Evolutionary conservation across 1,284 basidiomycete species (phyloP).

Genomic region (Cerrena zonata): DNA sequence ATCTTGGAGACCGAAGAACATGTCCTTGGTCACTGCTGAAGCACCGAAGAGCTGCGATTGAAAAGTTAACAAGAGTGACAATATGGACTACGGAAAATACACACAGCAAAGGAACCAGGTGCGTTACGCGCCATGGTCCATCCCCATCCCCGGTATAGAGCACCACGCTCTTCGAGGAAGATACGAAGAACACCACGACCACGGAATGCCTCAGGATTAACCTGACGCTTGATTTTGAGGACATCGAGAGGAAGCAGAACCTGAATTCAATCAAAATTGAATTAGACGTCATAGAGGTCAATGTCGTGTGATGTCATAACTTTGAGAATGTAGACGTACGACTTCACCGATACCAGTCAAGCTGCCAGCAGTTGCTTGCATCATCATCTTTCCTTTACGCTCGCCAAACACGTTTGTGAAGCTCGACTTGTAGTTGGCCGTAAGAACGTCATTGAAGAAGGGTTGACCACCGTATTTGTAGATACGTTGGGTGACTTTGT

Average conservation of each 20-base stretch:
- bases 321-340: conserved; percentile 40
- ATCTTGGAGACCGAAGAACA: conserved; percentile 82
- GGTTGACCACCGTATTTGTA: conserved; percentile 99
- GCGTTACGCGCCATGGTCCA: conserved; percentile 99
- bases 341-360: conserved; percentile 97
- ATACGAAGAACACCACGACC: conserved; percentile 88
- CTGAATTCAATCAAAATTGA: conserved; percentile 27
- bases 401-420: conserved; percentile 91
- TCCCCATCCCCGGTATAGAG: conserved; percentile 94
- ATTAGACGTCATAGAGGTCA: conserved; percentile 1
- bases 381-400: conserved; percentile 91
- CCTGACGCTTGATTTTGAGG: conserved; percentile 97
- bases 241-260: conserved; percentile 91
- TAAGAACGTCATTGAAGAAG: conserved; percentile 91
- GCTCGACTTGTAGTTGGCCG: conserved; percentile 64
- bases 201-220: conserved; percentile 92
- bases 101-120: conserved; percentile 87
- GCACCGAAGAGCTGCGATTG: conserved; percentile 84
- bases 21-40: conserved; percentile 91
- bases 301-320: neutral
- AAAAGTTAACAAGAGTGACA: neutral
- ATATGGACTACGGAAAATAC: neutral
- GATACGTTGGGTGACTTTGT: conserved; percentile 89
- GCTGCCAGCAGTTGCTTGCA: conserved; percentile 91
- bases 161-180: conserved; percentile 85